Percentiles rank a stretch among this genome's conserved stretches.
Evolutionary conservation across 176 grass and related monocot genomes (phyloP).

Genomic region (Bonia amplexicaulis): DNA sequence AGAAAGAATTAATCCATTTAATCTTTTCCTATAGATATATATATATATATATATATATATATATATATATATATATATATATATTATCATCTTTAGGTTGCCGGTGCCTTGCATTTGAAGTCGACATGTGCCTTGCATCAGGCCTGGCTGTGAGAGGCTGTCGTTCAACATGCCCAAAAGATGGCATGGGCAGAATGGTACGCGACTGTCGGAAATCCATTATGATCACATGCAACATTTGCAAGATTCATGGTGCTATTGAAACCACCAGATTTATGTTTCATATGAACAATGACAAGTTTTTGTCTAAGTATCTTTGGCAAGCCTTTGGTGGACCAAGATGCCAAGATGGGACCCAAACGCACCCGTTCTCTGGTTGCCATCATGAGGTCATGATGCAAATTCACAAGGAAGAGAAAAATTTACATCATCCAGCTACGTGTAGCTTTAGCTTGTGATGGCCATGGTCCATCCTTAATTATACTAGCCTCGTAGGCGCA

Average conservation of each 20-base stretch:
- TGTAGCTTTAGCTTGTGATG: conserved; percentile 14
- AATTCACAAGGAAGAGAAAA: not conserved
- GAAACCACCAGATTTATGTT: not conserved
- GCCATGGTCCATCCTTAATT: conserved; percentile 19
- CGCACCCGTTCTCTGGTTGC: not conserved
- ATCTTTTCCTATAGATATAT: not conserved
- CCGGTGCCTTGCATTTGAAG: conserved; percentile 20
- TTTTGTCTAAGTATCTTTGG: not conserved
- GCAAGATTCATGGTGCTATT: not conserved
- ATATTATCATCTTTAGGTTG: not conserved
- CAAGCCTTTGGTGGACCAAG: not conserved
- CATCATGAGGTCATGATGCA: conserved; percentile 45
- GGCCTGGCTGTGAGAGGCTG: not conserved
- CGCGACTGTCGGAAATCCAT: not conserved
- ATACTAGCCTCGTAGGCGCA: no score
- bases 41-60: no score
- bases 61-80: no score
- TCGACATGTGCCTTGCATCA: not conserved
- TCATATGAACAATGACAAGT: not conserved
- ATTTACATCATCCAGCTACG: conserved; percentile 38
- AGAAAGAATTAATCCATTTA: not conserved
- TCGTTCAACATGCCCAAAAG: not conserved
- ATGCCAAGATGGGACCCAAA: not conserved
- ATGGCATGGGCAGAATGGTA: not conserved
- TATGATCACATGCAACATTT: not conserved